Evolutionary conservation across 1,284 basidiomycete genomes (phyloP), one percentile per base, ranked within the genome.

Genomic region (Porodaedalea pini): DNA sequence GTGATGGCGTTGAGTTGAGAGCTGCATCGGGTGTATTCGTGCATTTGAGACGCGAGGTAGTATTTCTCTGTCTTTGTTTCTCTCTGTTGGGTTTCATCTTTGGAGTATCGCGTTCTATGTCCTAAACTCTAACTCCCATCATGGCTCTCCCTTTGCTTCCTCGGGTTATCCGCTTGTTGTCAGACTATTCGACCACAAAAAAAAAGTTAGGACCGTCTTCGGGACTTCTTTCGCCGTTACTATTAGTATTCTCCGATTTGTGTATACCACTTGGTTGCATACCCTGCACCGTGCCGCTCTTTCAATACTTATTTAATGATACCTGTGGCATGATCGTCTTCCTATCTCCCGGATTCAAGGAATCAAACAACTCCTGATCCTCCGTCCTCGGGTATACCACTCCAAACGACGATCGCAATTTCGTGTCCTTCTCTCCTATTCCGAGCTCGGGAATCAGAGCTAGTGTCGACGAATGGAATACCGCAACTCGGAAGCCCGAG

Each of bases 401-500:
- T 36, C 56, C 56, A 57, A 19, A 57, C 39, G 6, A 57, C 56
- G 19, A 57, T 57, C 11, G 25, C 40, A 13, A 57, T 44, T 37
- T 54, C 53, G 13, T 32, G 23, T 21, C 17, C 25, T 43, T 54
- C n/a, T 27, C 47, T 43, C 37, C 40, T 4, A 6, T 31, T 51
- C 61, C 69, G 66, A 56, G 37, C 47, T 51, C 36, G 31, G n/a
- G 7, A 23, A 40, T 23, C 17, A 25, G 4, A 17, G 2, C 61
- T n/a, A 34, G 51, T 58, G 52, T 66, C 64, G 21, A 19, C 39
- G 56, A 63, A 70, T 0, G 69, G 64, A 17, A 64, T 61, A 1
- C 70, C 69, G 36, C 70, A 72, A 57, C 69, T 71, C 17, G 65
- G 66, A 1, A 71, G 62, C 2, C 60, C 68, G 8, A 71, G 62